Base-by-base conservation (phyloP, 139 green algal genomes). In the Pleodorina starrii region DNA sequence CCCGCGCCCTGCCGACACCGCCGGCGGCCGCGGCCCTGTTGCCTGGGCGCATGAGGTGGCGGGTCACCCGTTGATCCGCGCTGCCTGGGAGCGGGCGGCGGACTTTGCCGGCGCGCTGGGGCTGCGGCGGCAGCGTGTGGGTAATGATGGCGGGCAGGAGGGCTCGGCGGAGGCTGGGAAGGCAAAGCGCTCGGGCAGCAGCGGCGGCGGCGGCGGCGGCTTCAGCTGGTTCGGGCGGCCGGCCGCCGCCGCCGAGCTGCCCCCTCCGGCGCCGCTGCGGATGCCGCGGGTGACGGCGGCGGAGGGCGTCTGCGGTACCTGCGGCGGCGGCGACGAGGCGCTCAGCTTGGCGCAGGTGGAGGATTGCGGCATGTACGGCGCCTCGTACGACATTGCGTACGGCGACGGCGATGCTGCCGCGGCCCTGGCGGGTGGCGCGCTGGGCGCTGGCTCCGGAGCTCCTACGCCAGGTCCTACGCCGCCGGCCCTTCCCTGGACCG, bases 221-320 rank as follows among this genome's bases (percentile, higher is more conserved):
- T 63, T 36, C n/a, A 63, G 25, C 74, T 82, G 74, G 74, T 82
- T 82, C 74, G 44, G 74, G 21, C 40, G 48, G 43, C 25, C 44
- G 23, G 74, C 44, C 25, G 74, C 44, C 16, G 44, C 74, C 12
- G 44, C 43, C 29, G 74, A 23, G 44, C 17, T 44, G 74, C 27
- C 44, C 1, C 23, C 44, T 9, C 27, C 43, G 10, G 14, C 46
- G 74, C 43, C 21, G 44, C 25, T 2, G 27, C 4, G 46, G 36
- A 29, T 3, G 63, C 27, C 19, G 63, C 6, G 63, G 36, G 50
- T 17, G 69, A 29, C 36, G 36, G 1, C 11, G 43, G 44, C 27
- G 46, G 25, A 5, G 11, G 35, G 11, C 69, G 69, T 7, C 40
- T 29, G 69, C 69, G 14, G 32, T 12, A 32, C 2, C 36, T 46